Conservation (phyloP, 2,329 filamentous ascomycete species). For the Ophiognomonia clavigignenti-juglandacearum region DNA sequence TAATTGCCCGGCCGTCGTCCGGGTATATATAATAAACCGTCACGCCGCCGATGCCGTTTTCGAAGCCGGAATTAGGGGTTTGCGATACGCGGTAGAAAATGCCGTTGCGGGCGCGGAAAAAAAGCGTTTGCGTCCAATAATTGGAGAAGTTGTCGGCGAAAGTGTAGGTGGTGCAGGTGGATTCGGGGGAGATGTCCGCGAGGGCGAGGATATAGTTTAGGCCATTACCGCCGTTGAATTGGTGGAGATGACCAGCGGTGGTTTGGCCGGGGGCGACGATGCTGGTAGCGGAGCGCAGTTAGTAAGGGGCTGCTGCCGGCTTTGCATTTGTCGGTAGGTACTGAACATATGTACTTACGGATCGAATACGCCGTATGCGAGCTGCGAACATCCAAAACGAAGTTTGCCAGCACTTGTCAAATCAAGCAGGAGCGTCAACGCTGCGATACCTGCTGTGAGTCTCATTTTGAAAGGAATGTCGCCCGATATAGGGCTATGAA, state of each 20-base stretch:
- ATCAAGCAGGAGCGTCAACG: too few relatives aligned
- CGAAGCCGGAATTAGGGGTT: slow-evolving; percentile 38
- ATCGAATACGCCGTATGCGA: slow-evolving; percentile 41
- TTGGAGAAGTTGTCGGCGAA: slow-evolving; percentile 40
- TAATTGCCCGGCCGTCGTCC: slow-evolving; percentile 43
- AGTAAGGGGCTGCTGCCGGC: too few relatives aligned
- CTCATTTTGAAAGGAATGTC: too few relatives aligned
- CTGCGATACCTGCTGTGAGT: too few relatives aligned
- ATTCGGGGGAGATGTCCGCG: slow-evolving; percentile 27
- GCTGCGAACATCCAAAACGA: slow-evolving; percentile 42
- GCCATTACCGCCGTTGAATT: slow-evolving; percentile 41
- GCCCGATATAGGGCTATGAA: too few relatives aligned
- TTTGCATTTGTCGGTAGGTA: too few relatives aligned
- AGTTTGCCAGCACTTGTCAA: too few relatives aligned
- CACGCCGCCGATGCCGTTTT: slow-evolving; percentile 32
- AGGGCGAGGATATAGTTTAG: slow-evolving; percentile 40
- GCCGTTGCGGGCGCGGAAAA: slow-evolving; percentile 39
- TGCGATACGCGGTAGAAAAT: slow-evolving; percentile 38
- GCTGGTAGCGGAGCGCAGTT: too few relatives aligned
- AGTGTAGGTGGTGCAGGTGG: slow-evolving; percentile 38
- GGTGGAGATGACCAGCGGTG: slow-evolving; percentile 42
- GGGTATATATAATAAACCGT: background rate
- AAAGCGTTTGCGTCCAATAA: slow-evolving; percentile 43
- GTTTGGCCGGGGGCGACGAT: slow-evolving; percentile 39
- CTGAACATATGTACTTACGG: too few relatives aligned